Percentiles rank a stretch among this genome's conserved stretches.
Conservation (phyloP, 23 red algal species). For the Gracilaria vermiculophylla region DNA sequence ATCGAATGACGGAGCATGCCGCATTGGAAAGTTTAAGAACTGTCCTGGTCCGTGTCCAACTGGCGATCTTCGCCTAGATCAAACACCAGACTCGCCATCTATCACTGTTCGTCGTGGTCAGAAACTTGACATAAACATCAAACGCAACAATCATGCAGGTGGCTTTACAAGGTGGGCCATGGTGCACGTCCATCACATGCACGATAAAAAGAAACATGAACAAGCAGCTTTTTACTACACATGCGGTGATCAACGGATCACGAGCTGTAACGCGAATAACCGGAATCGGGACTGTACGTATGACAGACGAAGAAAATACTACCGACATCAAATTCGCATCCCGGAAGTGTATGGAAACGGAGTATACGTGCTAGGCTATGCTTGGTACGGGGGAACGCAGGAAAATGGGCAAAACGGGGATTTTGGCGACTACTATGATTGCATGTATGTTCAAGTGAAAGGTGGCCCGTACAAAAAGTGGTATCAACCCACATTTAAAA, state of each 20-base stretch:
- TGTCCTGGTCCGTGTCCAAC: conserved; percentile 63
- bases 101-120: conserved; percentile 4
- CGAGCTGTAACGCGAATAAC: not conserved
- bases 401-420: not conserved
- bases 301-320: conserved; percentile 18
- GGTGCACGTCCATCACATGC: conserved; percentile 33
- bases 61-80: conserved; percentile 21
- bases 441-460: conserved; percentile 41
- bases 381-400: conserved; percentile 40
- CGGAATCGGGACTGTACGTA: conserved; percentile 26
- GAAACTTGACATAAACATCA: not conserved
- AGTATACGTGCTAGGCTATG: conserved; percentile 31
- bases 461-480: not conserved
- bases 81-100: conserved; percentile 21
- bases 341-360: conserved; percentile 23
- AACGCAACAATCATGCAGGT: conserved; percentile 37
- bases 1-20: conserved; percentile 21
- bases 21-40: conserved; percentile 1
- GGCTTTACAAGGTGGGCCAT: conserved; percentile 48
- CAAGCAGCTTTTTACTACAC: conserved; percentile 34
- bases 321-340: not conserved
- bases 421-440: conserved; percentile 69
- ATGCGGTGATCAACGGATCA: conserved; percentile 5
- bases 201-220: conserved; percentile 18
- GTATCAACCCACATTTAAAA: not conserved